Conservation (phyloP, 768 basidiomycete genomes). For the Termitomyces sp. region DNA sequence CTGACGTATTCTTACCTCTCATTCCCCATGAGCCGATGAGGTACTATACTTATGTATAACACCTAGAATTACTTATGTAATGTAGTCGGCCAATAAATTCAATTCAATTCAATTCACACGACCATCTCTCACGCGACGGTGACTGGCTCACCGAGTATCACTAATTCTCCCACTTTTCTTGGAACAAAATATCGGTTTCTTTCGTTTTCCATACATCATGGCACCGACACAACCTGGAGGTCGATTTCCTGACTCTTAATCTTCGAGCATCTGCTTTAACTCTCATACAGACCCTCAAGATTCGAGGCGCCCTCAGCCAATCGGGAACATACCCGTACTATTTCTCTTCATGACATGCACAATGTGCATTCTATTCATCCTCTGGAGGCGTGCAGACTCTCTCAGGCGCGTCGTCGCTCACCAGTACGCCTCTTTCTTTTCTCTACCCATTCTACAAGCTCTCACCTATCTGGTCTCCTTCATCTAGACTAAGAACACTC, state of each 20-base stretch:
- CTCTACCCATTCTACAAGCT: not conserved
- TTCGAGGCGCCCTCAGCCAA: slow-evolving; percentile 61
- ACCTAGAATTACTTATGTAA: too few relatives aligned
- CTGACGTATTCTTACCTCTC: too few relatives aligned
- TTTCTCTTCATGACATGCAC: slow-evolving; percentile 59
- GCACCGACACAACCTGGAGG: slow-evolving; percentile 17
- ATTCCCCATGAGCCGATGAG: too few relatives aligned
- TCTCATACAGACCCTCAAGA: slow-evolving; percentile 49
- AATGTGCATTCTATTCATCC: slow-evolving; percentile 54
- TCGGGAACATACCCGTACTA: slow-evolving; percentile 54
- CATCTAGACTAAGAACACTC: slow-evolving; percentile 46
- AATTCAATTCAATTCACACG: too few relatives aligned
- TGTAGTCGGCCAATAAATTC: too few relatives aligned
- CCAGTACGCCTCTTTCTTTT: slow-evolving; percentile 43
- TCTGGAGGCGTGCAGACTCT: slow-evolving; percentile 60
- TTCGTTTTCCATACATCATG: slow-evolving; percentile 1
- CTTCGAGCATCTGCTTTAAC: not conserved
- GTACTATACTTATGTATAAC: too few relatives aligned
- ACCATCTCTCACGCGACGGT: slow-evolving; percentile 2
- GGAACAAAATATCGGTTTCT: not conserved
- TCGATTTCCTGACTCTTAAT: not conserved
- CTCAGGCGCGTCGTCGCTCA: slow-evolving; percentile 62
- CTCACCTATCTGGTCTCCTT: not conserved
- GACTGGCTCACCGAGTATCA: not conserved
- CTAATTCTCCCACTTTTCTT: not conserved